Evolutionary conservation across 306 rosid genomes (phyloP), one percentile per base, ranked within the genome.

Genomic region (Sechiopsis laciniata): DNA sequence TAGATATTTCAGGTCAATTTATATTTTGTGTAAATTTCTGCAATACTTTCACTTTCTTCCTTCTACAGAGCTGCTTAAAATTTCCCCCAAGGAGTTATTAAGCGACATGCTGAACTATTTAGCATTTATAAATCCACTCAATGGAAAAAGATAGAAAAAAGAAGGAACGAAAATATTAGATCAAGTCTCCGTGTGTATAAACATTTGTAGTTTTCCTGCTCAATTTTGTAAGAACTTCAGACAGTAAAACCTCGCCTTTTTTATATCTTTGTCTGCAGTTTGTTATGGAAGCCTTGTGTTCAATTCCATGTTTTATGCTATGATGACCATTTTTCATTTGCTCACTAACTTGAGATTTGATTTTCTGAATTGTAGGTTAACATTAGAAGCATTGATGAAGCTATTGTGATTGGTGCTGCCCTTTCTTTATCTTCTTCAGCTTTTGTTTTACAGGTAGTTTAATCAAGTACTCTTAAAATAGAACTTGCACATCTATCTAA

Each of bases 381-480:
- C 83, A 94, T 94, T 82, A 91, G 99, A 88, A 94, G 97, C 77
- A 12, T 94, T 35, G 99, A 94, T 77, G 99, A 94, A 87, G 99
- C 99, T 55, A 84, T 91, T 42, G 99, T 94, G 75, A 94, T 94
- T 78, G 99, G 99, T 71, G 96, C 99, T 76, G 97, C 99, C 77
- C 97, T 94, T 71, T 94, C 99, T 80, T 77, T 94, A 45, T 94
- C 97, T 22, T 94, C 99, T 72, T 94, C 99, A 75, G 99, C 99
- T 73, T 94, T 94, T 91, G 99, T 94, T 78, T 85, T 94, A 10
- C 97, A 94, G 97, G 99, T 91, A 94, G 61, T 81, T 75, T 71
- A 57, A 24, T 15, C 55, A 22, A 67, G 76, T 71, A 73, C 62
- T 20, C 59, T 74, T 32, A 54, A n/a, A 7, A 46, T 67, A 6